A percentile compares a stretch with the other conserved stretches of the same genome.
Conservation (phyloP, 2,329 filamentous ascomycete genomes). For the Epichloe aotearoae region DNA sequence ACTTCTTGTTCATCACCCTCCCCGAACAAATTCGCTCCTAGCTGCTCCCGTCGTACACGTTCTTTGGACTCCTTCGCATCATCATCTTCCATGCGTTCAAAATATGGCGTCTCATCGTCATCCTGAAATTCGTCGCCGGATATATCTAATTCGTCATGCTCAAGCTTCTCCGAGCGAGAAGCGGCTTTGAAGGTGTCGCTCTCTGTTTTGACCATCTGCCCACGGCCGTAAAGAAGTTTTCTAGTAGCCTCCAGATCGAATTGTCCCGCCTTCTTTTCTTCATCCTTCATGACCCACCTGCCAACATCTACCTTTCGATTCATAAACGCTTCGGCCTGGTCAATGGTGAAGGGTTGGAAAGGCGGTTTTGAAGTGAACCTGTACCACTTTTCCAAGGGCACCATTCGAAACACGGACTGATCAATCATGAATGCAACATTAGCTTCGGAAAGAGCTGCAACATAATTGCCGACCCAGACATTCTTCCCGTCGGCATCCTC, state of each 20-base stretch:
- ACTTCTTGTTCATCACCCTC: conserved; percentile 56
- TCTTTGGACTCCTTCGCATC: conserved; percentile 60
- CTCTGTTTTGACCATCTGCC: conserved; percentile 54
- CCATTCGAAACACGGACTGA: conserved; percentile 61
- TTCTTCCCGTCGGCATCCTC: conserved; percentile 96
- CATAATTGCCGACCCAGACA: conserved; percentile 84
- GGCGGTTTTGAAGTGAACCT: conserved; percentile 69
- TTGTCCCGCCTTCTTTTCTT: conserved; percentile 42
- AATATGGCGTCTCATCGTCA: conserved; percentile 66
- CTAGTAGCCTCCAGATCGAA: conserved; percentile 49
- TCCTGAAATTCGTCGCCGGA: conserved; percentile 70
- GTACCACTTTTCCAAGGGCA: conserved; percentile 94
- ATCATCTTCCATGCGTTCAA: conserved; percentile 71
- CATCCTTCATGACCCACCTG: conserved; percentile 65
- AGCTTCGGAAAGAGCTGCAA: conserved; percentile 74
- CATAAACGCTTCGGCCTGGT: conserved; percentile 77
- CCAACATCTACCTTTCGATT: conserved; percentile 62
- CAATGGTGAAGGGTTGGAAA: conserved; percentile 64
- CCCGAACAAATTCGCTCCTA: conserved; percentile 76
- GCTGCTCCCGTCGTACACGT: conserved; percentile 63
- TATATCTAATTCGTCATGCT: conserved; percentile 57
- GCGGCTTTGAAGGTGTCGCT: conserved; percentile 48
- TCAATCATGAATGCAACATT: conserved; percentile 68
- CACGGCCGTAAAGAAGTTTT: conserved; percentile 34
- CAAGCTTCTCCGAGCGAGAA: conserved; percentile 50